Percentiles rank a stretch among this genome's conserved stretches.
These are phyloP conservation scores for Pelargonium nanum DNA, from an alignment of 345 rosid species.

Conservation along the genomic window DNA sequence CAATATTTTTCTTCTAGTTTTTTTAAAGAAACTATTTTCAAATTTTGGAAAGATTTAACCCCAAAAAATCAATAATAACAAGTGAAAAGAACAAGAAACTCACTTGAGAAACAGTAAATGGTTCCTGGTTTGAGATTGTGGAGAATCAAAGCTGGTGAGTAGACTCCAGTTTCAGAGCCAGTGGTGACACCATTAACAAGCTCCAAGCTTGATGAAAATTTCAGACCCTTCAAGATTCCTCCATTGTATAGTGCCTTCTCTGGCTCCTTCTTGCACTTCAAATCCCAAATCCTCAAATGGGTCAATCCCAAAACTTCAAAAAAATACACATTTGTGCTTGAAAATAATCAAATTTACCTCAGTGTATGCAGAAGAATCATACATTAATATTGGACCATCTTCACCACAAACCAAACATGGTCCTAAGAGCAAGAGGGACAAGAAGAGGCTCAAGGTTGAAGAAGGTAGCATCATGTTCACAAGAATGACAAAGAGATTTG, in stretches of 20 bases:
- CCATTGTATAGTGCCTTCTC: conserved; percentile 61
- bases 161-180: conserved; percentile 10
- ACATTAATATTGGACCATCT: conserved; percentile 48
- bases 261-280: conserved; percentile 57
- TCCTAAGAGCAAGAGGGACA: background rate
- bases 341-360: conserved; percentile 32
- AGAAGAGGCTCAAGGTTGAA: background rate
- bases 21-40: background rate
- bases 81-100: conserved; percentile 5
- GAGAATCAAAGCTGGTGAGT: conserved; percentile 42
- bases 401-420: background rate
- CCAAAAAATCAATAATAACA: background rate
- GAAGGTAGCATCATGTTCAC: background rate
- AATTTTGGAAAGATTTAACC: too few species aligned
- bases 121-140: conserved; percentile 41
- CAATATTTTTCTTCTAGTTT: background rate
- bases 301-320: background rate
- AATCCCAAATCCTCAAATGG: conserved; percentile 4
- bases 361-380: conserved; percentile 61
- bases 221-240: conserved; percentile 44
- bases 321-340: background rate
- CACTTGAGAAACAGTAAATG: conserved; percentile 69
- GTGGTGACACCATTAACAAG: too few species aligned
- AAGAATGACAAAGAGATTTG: too few species aligned
- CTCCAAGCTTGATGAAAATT: background rate